Base-by-base conservation (phyloP, 2,329 filamentous ascomycete genomes). In the Xylaria sp. region DNA sequence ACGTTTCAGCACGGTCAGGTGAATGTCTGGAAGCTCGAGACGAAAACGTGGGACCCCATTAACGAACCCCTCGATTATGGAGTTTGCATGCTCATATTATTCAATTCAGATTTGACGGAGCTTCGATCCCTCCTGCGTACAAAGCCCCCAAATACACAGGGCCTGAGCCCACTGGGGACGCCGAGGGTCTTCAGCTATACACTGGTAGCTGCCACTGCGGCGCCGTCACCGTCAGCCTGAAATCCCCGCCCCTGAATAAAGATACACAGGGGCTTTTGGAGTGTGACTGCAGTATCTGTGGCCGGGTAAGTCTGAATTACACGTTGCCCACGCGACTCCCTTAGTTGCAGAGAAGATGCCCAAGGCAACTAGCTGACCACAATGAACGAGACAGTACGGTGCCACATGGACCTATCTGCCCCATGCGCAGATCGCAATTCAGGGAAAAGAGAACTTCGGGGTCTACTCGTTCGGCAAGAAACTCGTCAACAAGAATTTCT, bases 181-280 rank as follows among this genome's bases (percentile, higher is more conserved):
- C 82, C 50, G 80, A 82, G 23, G 78, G 79, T 44, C 80, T 79
- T 48, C 80, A 79, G 73, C 62, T 82, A 10, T 85, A 86, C 73
- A 82, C 82, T 15, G 86, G 86, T 9, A 82, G 83, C 74, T 88
- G 86, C 75, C 86, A 88, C 76, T 88, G 86, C 74, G 86, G 86
- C 34, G 82, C 81, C 23, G 79, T 88, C 28, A 82, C 78, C 18
- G 64, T 86, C 0, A 82, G 84, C 1, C 50, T 86, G 44, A 81
- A 78, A 60, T 78, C 79, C 66, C 81, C 82, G 70, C 81, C 84
- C 1, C 73, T 87, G 10, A 80, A 84, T 73, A 79, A 76, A 74
- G 81, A 75, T 70, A 81, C 5, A 28, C 77, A 68, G 50, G 66
- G 66, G 6, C 6, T 69, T 7, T n/a, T 55, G 1, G 82, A 85